Conservation (phyloP, 495 filamentous ascomycete genomes). For the Oidiodendron maius region DNA sequence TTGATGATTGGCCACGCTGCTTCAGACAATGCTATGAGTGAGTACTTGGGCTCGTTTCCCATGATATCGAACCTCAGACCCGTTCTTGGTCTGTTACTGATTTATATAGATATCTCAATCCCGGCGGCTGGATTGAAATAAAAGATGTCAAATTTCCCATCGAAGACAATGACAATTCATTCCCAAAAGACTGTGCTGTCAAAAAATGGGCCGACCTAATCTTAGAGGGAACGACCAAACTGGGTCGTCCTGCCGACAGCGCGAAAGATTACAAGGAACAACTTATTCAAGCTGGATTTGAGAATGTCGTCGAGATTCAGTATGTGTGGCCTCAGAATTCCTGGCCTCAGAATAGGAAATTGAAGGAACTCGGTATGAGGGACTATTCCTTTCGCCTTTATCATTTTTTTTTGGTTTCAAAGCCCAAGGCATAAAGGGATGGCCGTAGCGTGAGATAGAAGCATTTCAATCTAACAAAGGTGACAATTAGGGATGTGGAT, state of each 20-base stretch:
- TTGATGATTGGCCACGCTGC: slow-evolving; percentile 26
- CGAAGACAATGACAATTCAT: slow-evolving; percentile 3
- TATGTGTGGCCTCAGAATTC: slow-evolving; percentile 47
- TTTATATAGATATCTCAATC: slow-evolving; percentile 25
- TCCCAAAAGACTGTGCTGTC: not conserved
- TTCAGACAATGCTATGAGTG: slow-evolving; percentile 17
- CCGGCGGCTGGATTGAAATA: slow-evolving; percentile 47
- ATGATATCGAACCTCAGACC: too few species aligned
- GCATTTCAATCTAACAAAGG: not conserved
- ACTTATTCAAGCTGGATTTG: slow-evolving; percentile 37
- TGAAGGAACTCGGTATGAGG: slow-evolving; percentile 24
- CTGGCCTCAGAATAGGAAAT: slow-evolving; percentile 40
- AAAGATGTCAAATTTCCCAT: slow-evolving; percentile 31
- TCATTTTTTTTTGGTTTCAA: too few species aligned
- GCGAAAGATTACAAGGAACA: slow-evolving; percentile 1
- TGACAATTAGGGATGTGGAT: too few species aligned
- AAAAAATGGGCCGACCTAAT: slow-evolving; percentile 25
- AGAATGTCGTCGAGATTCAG: slow-evolving; percentile 33
- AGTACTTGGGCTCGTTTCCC: slow-evolving; percentile 26
- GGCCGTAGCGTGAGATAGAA: not conserved
- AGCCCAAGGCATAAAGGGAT: too few species aligned
- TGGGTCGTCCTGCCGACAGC: slow-evolving; percentile 1
- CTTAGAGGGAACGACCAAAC: not conserved
- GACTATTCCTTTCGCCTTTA: too few species aligned
- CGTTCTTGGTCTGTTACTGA: not conserved